These are phyloP conservation scores for Colletotrichum sp. DNA, from an alignment of 2,329 filamentous ascomycete species.

Conservation along the genomic window DNA sequence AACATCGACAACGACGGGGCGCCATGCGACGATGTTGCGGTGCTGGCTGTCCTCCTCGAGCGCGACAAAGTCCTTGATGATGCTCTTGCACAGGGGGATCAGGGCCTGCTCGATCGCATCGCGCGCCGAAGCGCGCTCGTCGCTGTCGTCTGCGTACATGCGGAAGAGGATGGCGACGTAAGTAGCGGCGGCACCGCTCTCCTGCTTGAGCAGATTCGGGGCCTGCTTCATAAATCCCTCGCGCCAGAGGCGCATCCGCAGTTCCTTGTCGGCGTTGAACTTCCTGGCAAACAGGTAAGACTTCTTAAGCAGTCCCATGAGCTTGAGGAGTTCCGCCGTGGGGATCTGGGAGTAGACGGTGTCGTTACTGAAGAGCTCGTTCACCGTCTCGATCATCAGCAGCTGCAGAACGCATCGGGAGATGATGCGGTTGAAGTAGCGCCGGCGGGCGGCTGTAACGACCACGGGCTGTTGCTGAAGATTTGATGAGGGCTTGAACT, in stretches of 20 bases:
- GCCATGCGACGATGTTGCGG: conserved; percentile 95
- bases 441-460: conserved; percentile 88
- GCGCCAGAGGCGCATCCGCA: conserved; percentile 91
- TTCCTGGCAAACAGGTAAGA: conserved; percentile 95
- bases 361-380: conserved; percentile 97
- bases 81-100: conserved; percentile 93
- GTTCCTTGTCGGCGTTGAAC: conserved; percentile 97
- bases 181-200: conserved; percentile 88
- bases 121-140: conserved; percentile 80
- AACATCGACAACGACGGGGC: conserved; percentile 95
- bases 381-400: conserved; percentile 99
- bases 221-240: conserved; percentile 99
- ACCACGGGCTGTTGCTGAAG: conserved; percentile 88
- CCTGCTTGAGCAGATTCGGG: conserved; percentile 96
- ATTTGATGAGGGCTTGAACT: conserved; percentile 80
- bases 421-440: conserved; percentile 99
- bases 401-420: conserved; percentile 97
- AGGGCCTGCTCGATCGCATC: conserved; percentile 88
- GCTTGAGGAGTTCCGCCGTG: conserved; percentile 82
- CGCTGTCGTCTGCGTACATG: conserved; percentile 92
- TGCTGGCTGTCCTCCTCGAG: conserved; percentile 97
- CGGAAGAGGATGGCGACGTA: conserved; percentile 96
- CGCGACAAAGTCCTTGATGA: conserved; percentile 81
- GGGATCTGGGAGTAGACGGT: conserved; percentile 93
- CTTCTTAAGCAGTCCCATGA: conserved; percentile 95